These are phyloP conservation scores for Tetrapisispora pingtungensis DNA, from an alignment of 805 yeast genomes.

Conservation along the genomic window DNA sequence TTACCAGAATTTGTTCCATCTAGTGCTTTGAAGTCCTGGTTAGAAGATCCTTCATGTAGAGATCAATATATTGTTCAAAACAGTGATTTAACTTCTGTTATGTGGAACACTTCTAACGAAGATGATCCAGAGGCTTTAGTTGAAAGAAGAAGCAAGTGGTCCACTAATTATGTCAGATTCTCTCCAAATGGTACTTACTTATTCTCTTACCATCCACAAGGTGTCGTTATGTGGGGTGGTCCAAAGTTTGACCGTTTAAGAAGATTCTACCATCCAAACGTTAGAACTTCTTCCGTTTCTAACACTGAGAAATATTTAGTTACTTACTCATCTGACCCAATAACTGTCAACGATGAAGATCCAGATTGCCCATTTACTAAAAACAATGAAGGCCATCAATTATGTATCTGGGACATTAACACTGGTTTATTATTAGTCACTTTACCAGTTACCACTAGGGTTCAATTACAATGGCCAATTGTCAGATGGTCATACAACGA, in stretches of 20 bases:
- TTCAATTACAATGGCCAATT: constrained; percentile 85
- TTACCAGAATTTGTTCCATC: constrained; percentile 63
- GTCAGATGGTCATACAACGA: constrained; percentile 93
- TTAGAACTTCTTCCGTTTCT: constrained; percentile 80
- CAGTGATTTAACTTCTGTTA: constrained; percentile 71
- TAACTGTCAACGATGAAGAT: constrained; percentile 51
- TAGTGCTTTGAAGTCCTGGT: constrained; percentile 83
- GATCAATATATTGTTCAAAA: constrained; percentile 81
- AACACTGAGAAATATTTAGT: constrained; percentile 87
- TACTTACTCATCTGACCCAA: constrained; percentile 81
- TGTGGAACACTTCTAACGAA: constrained; percentile 70
- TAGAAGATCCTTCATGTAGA: constrained; percentile 77
- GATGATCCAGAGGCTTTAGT: constrained; percentile 60
- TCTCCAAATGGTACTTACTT: constrained; percentile 90
- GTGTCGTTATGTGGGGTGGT: constrained; percentile 96
- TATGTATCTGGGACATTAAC: constrained; percentile 84
- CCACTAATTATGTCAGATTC: constrained; percentile 77
- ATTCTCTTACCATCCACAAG: constrained; percentile 84
- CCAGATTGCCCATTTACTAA: constrained; percentile 72
- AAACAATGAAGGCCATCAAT: constrained; percentile 83
- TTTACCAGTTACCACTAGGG: constrained; percentile 70
- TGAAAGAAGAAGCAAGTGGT: constrained; percentile 76
- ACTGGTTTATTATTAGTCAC: constrained; percentile 81
- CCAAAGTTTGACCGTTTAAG: constrained; percentile 58
- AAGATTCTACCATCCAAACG: constrained; percentile 82